These are phyloP conservation scores for Penicillium sp. DNA, from an alignment of 2,329 filamentous ascomycete species.

Conservation along the genomic window DNA sequence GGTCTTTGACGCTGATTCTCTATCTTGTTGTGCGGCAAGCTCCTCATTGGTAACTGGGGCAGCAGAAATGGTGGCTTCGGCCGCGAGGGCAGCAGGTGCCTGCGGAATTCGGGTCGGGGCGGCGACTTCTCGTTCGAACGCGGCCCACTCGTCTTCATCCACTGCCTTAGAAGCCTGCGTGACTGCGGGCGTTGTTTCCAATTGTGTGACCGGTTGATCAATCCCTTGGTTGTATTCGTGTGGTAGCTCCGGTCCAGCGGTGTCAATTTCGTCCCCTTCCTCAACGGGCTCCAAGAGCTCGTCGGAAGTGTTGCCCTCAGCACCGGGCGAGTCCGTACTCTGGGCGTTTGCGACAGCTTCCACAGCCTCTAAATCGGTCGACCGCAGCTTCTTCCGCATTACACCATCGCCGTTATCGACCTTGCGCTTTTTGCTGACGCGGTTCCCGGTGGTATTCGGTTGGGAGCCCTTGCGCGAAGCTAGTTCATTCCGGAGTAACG, in stretches of 20 bases:
- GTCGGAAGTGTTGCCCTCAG: conserved; percentile 30
- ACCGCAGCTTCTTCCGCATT: conserved; percentile 50
- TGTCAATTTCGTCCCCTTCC: conserved; percentile 26
- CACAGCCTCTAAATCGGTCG: conserved; percentile 35
- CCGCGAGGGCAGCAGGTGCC: conserved; percentile 35
- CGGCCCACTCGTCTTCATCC: conserved; percentile 83
- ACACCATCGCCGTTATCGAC: conserved; percentile 47
- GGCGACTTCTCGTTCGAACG: conserved; percentile 82
- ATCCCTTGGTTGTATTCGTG: conserved; percentile 17
- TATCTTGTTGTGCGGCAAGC: conserved; percentile 58
- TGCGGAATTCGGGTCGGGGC: conserved; percentile 42
- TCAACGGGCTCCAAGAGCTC: conserved; percentile 32
- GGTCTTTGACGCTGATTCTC: conserved; percentile 49
- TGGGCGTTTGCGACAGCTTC: conserved; percentile 39
- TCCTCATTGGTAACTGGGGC: conserved; percentile 70
- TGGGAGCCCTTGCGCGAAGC: conserved; percentile 73
- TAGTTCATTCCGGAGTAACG: conserved; percentile 77
- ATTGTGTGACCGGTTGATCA: conserved; percentile 8
- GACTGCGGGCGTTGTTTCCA: conserved; percentile 9
- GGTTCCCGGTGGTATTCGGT: conserved; percentile 37
- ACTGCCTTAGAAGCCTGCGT: conserved; percentile 40
- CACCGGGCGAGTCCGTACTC: conserved; percentile 24
- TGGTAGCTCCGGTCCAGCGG: conserved; percentile 28
- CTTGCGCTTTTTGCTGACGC: conserved; percentile 60
- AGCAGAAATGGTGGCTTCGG: conserved; percentile 67